phyloP scores from a whole-genome alignment of 768 basidiomycete genomes.

The Hygrophoropsis aurantiaca region DNA sequence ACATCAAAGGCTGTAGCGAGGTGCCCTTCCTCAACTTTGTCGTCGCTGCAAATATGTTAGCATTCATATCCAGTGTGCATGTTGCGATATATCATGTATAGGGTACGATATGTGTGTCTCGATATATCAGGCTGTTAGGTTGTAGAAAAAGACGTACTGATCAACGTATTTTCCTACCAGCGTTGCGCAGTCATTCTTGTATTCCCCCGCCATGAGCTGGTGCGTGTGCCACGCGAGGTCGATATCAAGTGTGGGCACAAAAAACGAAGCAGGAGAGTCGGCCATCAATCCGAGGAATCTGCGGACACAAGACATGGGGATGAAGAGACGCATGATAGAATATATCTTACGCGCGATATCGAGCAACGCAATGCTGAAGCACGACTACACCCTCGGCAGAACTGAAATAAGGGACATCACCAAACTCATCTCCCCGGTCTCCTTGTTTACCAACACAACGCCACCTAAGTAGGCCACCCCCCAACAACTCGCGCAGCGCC shows the following conservation, averaged over 20 bases:
- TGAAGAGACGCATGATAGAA: neutral
- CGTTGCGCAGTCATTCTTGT: neutral
- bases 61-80: too few relatives aligned
- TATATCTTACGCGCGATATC: constrained; percentile 65
- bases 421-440: too few relatives aligned
- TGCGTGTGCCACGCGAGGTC: constrained; percentile 6
- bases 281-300: too few relatives aligned
- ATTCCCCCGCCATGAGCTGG: neutral
- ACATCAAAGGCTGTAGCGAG: constrained; percentile 47
- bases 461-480: constrained; percentile 73
- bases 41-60: constrained; percentile 43
- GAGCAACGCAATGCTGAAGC: constrained; percentile 48
- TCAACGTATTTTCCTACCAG: neutral
- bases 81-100: neutral
- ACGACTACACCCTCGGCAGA: constrained; percentile 43
- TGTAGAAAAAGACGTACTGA: too few relatives aligned
- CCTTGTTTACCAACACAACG: too few relatives aligned
- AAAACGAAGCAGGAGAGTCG: neutral
- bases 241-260: constrained; percentile 1
- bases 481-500: constrained; percentile 74
- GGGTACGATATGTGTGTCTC: neutral
- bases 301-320: neutral
- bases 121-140: too few relatives aligned
- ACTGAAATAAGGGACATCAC: too few relatives aligned
- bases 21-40: constrained; percentile 47